phyloP scores from a whole-genome alignment of 1,284 basidiomycete species.

The Ceratobasidium sp. region DNA sequence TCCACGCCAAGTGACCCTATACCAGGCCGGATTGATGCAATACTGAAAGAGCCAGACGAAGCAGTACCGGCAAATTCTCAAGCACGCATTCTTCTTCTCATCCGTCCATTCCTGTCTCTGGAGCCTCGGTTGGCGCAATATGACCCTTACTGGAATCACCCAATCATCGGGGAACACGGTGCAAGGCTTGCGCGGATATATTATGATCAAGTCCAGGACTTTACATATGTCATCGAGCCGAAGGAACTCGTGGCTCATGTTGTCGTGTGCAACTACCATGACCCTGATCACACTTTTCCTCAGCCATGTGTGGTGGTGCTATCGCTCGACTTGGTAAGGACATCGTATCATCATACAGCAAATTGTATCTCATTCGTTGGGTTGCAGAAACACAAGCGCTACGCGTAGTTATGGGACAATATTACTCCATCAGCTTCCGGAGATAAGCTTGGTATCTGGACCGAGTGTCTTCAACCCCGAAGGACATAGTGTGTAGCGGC shows the following conservation, averaged over 20 bases:
- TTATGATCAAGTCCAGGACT: not conserved
- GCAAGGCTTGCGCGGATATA: not conserved
- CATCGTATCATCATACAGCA: not conserved
- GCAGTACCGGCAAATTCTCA: not conserved
- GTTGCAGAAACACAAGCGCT: slow-evolving; percentile 4
- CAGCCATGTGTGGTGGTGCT: not conserved
- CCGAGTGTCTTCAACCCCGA: too few relatives aligned
- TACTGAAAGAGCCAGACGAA: not conserved
- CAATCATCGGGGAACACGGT: not conserved
- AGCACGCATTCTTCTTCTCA: not conserved
- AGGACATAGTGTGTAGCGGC: too few relatives aligned
- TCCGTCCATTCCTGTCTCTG: not conserved
- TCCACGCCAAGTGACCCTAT: not conserved
- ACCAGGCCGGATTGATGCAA: not conserved
- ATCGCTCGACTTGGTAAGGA: slow-evolving; percentile 1
- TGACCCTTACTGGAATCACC: slow-evolving; percentile 12
- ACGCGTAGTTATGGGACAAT: too few relatives aligned
- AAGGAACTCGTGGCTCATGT: not conserved
- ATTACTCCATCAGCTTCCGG: too few relatives aligned
- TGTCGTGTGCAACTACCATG: not conserved
- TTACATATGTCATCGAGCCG: not conserved
- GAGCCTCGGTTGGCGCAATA: too few relatives aligned
- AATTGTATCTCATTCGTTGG: not conserved
- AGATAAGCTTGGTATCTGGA: too few relatives aligned
- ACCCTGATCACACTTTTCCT: not conserved